Conservation (phyloP, 805 yeast genomes). For the Lachancea fermentati region DNA sequence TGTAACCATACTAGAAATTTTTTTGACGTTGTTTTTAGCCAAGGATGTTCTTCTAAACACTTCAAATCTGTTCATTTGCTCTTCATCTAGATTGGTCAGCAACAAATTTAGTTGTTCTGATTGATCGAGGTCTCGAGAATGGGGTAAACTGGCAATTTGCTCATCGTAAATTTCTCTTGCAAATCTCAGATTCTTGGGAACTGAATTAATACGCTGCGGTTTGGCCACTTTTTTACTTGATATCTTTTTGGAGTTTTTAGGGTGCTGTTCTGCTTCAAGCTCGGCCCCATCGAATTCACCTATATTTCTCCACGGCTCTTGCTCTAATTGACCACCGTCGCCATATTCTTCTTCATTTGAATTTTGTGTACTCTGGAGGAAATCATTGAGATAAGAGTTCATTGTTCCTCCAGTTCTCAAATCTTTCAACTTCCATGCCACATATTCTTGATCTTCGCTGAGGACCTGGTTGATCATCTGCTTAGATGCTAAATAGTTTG, state of each 20-base stretch:
- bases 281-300: conserved; percentile 4
- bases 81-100: conserved; percentile 68
- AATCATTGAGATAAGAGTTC: conserved; percentile 17
- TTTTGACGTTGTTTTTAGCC: conserved; percentile 70
- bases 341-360: not conserved
- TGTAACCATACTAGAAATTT: conserved; percentile 68
- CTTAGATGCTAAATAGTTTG: conserved; percentile 27
- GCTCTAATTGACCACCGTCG: not conserved
- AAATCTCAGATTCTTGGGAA: conserved; percentile 24
- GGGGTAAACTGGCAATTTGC: conserved; percentile 10
- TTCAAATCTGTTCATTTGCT: conserved; percentile 83
- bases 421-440: conserved; percentile 28
- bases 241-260: not conserved
- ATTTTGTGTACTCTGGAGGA: not conserved
- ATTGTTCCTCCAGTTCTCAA: conserved; percentile 31
- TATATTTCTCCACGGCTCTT: conserved; percentile 1
- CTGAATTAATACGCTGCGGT: conserved; percentile 17
- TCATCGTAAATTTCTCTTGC: conserved; percentile 25
- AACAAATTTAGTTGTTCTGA: conserved; percentile 59
- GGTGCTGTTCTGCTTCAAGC: not conserved
- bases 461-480: conserved; percentile 31
- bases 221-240: conserved; percentile 1
- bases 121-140: conserved; percentile 35
- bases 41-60: conserved; percentile 75
- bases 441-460: conserved; percentile 33